Evolutionary conservation across 2,329 filamentous ascomycete genomes (phyloP).

Genomic region (Botrytis porri): DNA sequence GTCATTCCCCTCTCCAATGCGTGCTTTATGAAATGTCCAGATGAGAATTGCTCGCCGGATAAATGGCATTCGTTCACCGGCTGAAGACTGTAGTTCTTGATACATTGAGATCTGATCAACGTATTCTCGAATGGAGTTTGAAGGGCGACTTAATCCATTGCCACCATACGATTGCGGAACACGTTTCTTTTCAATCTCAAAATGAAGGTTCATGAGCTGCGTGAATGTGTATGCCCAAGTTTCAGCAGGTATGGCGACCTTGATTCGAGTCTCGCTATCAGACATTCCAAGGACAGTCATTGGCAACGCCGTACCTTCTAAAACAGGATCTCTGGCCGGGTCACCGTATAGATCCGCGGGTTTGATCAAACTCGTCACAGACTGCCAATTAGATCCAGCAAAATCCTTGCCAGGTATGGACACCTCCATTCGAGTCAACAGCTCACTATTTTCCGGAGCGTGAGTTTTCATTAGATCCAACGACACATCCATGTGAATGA

Average conservation of each 20-base stretch:
- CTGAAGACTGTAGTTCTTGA: constrained; percentile 60
- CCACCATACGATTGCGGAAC: constrained; percentile 38
- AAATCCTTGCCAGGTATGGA: constrained; percentile 53
- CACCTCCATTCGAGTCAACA: constrained; percentile 59
- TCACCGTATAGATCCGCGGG: constrained; percentile 46
- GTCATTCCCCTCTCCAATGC: constrained; percentile 50
- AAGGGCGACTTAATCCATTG: constrained; percentile 40
- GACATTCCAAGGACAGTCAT: constrained; percentile 25
- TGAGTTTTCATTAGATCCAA: constrained; percentile 56
- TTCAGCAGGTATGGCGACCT: constrained; percentile 34
- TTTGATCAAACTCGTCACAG: constrained; percentile 55
- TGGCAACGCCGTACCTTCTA: constrained; percentile 22
- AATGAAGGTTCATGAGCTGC: constrained; percentile 30
- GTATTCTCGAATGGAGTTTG: constrained; percentile 50
- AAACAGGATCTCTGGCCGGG: constrained; percentile 39
- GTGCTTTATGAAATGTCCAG: constrained; percentile 58
- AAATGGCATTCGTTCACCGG: constrained; percentile 48
- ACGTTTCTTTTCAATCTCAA: constrained; percentile 43
- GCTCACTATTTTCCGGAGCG: constrained; percentile 58
- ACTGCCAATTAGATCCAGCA: constrained; percentile 58
- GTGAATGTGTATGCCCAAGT: constrained; percentile 37
- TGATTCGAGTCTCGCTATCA: constrained; percentile 30
- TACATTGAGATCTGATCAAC: constrained; percentile 63
- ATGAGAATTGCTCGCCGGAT: constrained; percentile 58
- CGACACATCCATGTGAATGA: constrained; percentile 61